These are phyloP conservation scores for Kuraishia floccosa DNA, from an alignment of 805 yeast species.

Conservation along the genomic window DNA sequence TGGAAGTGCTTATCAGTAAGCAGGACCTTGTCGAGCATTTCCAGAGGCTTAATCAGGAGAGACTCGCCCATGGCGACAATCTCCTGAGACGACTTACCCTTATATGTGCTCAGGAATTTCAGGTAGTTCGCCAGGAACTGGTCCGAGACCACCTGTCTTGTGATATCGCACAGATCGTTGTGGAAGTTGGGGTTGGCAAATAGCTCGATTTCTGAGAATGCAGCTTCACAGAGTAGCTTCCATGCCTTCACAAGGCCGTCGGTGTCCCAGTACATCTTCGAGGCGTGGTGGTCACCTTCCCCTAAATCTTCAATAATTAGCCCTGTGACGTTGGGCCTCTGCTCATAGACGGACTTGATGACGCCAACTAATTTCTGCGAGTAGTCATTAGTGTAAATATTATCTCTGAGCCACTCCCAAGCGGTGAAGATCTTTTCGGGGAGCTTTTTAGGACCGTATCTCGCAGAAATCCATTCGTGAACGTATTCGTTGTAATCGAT, in stretches of 20 bases:
- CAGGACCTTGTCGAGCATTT: conserved; percentile 4
- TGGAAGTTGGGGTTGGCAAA: conserved; percentile 3
- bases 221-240: conserved; percentile 1
- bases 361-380: conserved; percentile 2
- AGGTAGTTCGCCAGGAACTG: conserved; percentile 4
- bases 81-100: neutral
- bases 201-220: neutral
- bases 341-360: conserved; percentile 5
- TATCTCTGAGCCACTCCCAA: conserved; percentile 3
- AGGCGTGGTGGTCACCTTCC: too few relatives aligned
- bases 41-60: neutral
- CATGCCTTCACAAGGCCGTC: conserved; percentile 3
- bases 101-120: neutral
- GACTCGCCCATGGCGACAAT: conserved; percentile 3
- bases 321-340: conserved; percentile 3
- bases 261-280: conserved; percentile 5
- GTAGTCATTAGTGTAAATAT: conserved; percentile 3
- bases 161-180: conserved; percentile 4
- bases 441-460: conserved; percentile 3
- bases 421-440: conserved; percentile 2
- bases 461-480: conserved; percentile 1
- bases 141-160: conserved; percentile 5
- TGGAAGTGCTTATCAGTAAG: conserved; percentile 2
- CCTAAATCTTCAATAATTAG: conserved; percentile 3
- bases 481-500: conserved; percentile 2